A percentile compares a stretch with the other conserved stretches of the same genome.
Evolutionary conservation across 192 early-diverging fungal genomes (phyloP).

Genomic region (Neocallimastix lanati): DNA sequence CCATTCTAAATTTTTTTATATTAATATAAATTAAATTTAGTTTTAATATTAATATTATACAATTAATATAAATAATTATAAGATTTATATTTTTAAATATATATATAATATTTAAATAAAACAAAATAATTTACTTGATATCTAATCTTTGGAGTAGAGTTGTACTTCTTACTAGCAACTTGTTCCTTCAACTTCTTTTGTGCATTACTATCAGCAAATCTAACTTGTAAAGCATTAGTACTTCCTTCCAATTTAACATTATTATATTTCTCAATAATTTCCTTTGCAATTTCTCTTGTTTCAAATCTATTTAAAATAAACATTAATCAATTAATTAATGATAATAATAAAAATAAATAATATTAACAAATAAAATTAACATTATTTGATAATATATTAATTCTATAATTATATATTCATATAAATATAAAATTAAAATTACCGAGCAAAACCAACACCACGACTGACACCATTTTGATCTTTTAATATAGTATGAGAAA

Average conservation of each 20-base stretch:
- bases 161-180: background rate
- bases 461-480: slow-evolving; percentile 46
- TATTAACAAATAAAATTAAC: too few species aligned
- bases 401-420: too few species aligned
- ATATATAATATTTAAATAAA: too few species aligned
- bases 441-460: slow-evolving; percentile 67
- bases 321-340: too few species aligned
- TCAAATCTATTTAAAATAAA: slow-evolving; percentile 14
- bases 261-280: slow-evolving; percentile 49
- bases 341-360: too few species aligned
- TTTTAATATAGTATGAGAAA: slow-evolving; percentile 56
- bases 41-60: too few species aligned
- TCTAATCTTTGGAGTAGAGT: background rate
- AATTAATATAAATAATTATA: too few species aligned
- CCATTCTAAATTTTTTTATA: background rate
- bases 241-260: slow-evolving; percentile 36
- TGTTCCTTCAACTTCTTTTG: slow-evolving; percentile 55
- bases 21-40: too few species aligned
- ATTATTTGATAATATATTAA: too few species aligned
- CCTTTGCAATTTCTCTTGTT: slow-evolving; percentile 44
- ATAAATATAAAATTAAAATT: background rate
- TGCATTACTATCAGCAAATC: slow-evolving; percentile 59
- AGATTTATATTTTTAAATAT: too few species aligned
- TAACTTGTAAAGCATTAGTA: slow-evolving; percentile 45
- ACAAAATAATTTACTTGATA: too few species aligned